Conservation (phyloP, 495 filamentous ascomycete species). For the Durotheca rogersii region DNA sequence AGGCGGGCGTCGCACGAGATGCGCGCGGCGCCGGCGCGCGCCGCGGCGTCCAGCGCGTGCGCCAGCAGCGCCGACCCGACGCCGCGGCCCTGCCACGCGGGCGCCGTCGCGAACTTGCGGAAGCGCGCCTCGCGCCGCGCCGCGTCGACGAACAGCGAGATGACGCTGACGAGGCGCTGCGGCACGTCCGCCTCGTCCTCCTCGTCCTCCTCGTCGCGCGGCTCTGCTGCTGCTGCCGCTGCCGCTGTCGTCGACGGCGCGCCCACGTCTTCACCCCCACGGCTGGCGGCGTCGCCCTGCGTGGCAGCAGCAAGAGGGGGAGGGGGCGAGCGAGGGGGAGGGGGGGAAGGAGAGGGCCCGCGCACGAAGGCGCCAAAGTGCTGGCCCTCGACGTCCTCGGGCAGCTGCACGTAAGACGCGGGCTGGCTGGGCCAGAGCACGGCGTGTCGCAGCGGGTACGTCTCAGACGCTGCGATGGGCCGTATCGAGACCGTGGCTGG, state of each 20-base stretch:
- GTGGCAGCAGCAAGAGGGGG: no score
- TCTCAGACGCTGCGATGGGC: conserved; percentile 19
- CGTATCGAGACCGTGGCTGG: conserved; percentile 12
- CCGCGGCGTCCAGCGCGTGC: conserved; percentile 24
- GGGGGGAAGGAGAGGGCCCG: background rate
- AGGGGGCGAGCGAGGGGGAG: no score
- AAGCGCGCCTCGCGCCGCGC: conserved; percentile 21
- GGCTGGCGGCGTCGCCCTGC: no score
- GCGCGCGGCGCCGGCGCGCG: conserved; percentile 22
- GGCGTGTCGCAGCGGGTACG: conserved; percentile 23
- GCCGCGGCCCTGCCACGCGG: conserved; percentile 27
- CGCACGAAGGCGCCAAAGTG: conserved; percentile 27
- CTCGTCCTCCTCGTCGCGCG: background rate
- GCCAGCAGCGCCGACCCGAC: conserved; percentile 20
- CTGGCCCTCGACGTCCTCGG: conserved; percentile 24
- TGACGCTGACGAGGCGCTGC: conserved; percentile 15
- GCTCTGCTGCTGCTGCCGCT: background rate
- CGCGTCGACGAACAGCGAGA: conserved; percentile 27
- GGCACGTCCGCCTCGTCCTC: background rate
- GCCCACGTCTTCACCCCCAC: background rate
- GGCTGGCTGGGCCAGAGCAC: conserved; percentile 31
- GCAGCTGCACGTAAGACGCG: conserved; percentile 28
- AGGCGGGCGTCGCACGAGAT: conserved; percentile 31
- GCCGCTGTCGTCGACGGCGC: background rate
- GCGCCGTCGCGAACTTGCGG: conserved; percentile 28